Conservation (phyloP, 495 filamentous ascomycete genomes). For the Neurospora sp. region DNA sequence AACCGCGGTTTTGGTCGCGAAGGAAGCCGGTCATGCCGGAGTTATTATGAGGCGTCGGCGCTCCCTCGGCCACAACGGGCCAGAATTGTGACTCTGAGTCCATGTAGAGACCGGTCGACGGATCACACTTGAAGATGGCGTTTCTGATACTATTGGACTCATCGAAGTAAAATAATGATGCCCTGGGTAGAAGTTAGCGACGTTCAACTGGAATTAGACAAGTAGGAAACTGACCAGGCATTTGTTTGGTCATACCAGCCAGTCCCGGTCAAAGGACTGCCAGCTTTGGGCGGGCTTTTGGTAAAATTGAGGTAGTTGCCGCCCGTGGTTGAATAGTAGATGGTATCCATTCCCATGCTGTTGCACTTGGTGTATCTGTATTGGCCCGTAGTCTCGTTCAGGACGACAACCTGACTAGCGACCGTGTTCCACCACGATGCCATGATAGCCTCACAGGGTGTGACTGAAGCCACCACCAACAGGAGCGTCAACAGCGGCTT, state of each 20-base stretch:
- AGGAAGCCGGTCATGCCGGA: constrained; percentile 21
- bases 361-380: constrained; percentile 30
- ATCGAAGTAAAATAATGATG: constrained; percentile 25
- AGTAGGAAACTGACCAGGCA: constrained; percentile 10
- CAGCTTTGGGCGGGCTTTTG: constrained; percentile 13
- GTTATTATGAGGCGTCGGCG: constrained; percentile 12
- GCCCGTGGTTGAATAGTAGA: constrained; percentile 18
- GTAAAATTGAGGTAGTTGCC: constrained; percentile 8
- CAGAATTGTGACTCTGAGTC: constrained; percentile 4
- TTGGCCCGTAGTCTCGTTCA: constrained; percentile 21
- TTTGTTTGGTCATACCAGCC: constrained; percentile 19
- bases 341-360: constrained; percentile 9
- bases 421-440: constrained; percentile 23
- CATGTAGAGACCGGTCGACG: constrained; percentile 18
- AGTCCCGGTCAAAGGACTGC: constrained; percentile 25
- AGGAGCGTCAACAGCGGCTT: constrained; percentile 10
- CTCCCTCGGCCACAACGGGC: constrained; percentile 13
- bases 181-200: constrained; percentile 6
- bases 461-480: constrained; percentile 12
- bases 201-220: neutral
- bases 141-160: constrained; percentile 16
- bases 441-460: constrained; percentile 16
- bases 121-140: constrained; percentile 22
- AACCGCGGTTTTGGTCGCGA: constrained; percentile 20
- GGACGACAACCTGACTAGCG: constrained; percentile 26